Conservation (phyloP, 2,329 filamentous ascomycete species). For the Ascochyta rabiei region DNA sequence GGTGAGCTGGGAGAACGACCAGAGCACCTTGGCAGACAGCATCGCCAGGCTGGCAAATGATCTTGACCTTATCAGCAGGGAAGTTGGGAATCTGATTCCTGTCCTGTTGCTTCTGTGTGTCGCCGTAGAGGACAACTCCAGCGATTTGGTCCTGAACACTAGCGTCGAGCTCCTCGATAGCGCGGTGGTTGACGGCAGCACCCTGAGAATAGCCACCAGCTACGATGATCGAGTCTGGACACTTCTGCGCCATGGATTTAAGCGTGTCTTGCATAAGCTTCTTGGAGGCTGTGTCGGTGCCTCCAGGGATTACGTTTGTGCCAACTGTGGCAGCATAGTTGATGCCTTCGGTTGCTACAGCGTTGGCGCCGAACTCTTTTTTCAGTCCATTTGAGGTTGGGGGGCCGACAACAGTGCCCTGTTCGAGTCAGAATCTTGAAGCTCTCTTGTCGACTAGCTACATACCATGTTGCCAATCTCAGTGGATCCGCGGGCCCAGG, state of each 20-base stretch:
- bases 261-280: constrained; percentile 31
- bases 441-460: constrained; percentile 20
- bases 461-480: constrained; percentile 57
- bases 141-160: constrained; percentile 43
- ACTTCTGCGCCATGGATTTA: constrained; percentile 34
- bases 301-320: constrained; percentile 40
- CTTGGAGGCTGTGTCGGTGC: constrained; percentile 32
- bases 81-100: constrained; percentile 50
- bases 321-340: constrained; percentile 36
- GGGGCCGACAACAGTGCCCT: constrained; percentile 47
- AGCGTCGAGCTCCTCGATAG: constrained; percentile 36
- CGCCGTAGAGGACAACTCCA: constrained; percentile 54
- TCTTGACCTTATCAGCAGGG: constrained; percentile 52
- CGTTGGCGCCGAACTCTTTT: constrained; percentile 28
- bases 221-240: constrained; percentile 43
- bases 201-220: constrained; percentile 42
- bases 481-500: constrained; percentile 57
- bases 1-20: constrained; percentile 37
- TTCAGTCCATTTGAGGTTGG: constrained; percentile 42
- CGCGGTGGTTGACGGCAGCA: constrained; percentile 44
- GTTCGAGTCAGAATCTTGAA: constrained; percentile 17
- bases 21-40: constrained; percentile 57
- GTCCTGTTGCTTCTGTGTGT: constrained; percentile 52
- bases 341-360: constrained; percentile 44
- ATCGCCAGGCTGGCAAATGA: constrained; percentile 59